Evolutionary conservation across 768 basidiomycete species (phyloP).

Genomic region (Hemileccinum rubropunctum): DNA sequence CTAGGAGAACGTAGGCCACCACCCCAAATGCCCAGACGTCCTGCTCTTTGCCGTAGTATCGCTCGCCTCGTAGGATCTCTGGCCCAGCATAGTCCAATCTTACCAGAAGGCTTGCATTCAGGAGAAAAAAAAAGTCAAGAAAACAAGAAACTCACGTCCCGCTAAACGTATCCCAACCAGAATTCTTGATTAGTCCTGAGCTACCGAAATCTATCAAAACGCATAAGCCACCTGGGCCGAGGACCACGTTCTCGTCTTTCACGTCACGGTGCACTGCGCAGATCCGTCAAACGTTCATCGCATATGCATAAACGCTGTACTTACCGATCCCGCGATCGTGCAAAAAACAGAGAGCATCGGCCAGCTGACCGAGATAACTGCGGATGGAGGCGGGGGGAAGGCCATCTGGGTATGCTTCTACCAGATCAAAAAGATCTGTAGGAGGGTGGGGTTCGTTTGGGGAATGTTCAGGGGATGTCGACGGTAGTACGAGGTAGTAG

Average conservation of each 20-base stretch:
- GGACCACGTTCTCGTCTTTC: slow-evolving; percentile 95
- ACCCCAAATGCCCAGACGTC: slow-evolving; percentile 99
- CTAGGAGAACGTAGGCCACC: slow-evolving; percentile 90
- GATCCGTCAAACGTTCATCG: slow-evolving; percentile 10
- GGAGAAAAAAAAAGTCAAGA: not conserved
- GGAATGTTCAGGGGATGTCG: slow-evolving; percentile 56
- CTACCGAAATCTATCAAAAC: slow-evolving; percentile 98
- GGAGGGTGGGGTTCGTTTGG: slow-evolving; percentile 54
- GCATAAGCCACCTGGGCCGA: slow-evolving; percentile 77
- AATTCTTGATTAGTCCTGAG: slow-evolving; percentile 78
- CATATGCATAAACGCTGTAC: slow-evolving; percentile 18
- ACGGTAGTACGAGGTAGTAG: slow-evolving; percentile 91
- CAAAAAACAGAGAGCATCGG: slow-evolving; percentile 85
- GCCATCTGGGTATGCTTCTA: slow-evolving; percentile 85
- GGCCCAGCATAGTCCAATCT: slow-evolving; percentile 95
- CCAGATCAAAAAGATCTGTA: slow-evolving; percentile 92
- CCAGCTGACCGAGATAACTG: slow-evolving; percentile 89
- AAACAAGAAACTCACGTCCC: slow-evolving; percentile 67
- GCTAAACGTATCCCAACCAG: slow-evolving; percentile 89
- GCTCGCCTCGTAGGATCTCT: slow-evolving; percentile 92
- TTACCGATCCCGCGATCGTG: slow-evolving; percentile 89
- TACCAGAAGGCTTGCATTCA: slow-evolving; percentile 11
- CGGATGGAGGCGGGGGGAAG: slow-evolving; percentile 71
- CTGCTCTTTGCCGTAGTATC: slow-evolving; percentile 94
- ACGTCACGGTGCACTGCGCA: slow-evolving; percentile 87